Evolutionary conservation across 140 eudicot species (phyloP).

Genomic region (Anethum foeniculum): DNA sequence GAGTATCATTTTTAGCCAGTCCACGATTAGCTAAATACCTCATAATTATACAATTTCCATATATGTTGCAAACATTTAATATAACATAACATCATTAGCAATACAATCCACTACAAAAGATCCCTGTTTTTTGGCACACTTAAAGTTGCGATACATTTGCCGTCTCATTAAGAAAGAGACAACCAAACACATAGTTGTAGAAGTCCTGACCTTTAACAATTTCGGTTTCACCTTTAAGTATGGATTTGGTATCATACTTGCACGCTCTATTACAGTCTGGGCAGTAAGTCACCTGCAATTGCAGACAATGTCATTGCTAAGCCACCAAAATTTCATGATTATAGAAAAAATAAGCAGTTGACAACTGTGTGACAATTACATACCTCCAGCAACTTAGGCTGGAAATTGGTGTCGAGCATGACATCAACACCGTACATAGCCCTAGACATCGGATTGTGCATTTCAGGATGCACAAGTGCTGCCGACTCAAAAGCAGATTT

Average conservation of each 20-base stretch:
- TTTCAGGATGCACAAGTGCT: constrained; percentile 82
- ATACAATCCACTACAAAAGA: not conserved
- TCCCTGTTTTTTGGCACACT: not conserved
- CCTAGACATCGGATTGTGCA: constrained; percentile 68
- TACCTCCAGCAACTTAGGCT: constrained; percentile 85
- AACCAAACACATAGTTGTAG: constrained; percentile 68
- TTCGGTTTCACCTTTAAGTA: constrained; percentile 40
- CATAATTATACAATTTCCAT: not conserved
- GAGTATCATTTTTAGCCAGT: not conserved
- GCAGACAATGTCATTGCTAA: constrained; percentile 1
- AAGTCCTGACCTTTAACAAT: constrained; percentile 56
- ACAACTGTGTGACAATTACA: not conserved
- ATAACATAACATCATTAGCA: not conserved
- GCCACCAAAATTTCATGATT: not conserved
- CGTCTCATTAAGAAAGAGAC: constrained; percentile 73
- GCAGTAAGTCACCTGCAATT: constrained; percentile 84
- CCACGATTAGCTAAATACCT: not conserved
- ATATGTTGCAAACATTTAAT: not conserved
- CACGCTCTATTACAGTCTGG: constrained; percentile 91
- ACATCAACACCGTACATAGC: constrained; percentile 94
- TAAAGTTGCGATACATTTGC: constrained; percentile 54
- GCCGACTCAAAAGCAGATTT: constrained; percentile 87
- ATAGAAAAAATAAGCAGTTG: not conserved
- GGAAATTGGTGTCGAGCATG: constrained; percentile 66
- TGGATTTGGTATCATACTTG: constrained; percentile 61